Evolutionary conservation across 2,329 filamentous ascomycete genomes (phyloP).

Genomic region (Pyrenochaeta sp.): DNA sequence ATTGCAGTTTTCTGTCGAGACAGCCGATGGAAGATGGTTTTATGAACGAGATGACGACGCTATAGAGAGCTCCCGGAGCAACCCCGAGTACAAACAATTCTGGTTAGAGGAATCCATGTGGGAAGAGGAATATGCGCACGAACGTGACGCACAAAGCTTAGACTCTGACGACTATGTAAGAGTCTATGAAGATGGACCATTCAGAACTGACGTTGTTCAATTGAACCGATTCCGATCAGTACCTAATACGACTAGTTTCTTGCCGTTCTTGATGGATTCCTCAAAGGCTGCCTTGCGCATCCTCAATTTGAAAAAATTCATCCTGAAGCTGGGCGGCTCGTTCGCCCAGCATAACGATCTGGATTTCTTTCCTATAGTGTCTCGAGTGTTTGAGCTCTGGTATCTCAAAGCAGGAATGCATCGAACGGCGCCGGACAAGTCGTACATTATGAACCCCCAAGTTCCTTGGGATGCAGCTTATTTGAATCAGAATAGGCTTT

Average conservation of each 20-base stretch:
- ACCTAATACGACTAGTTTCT: slow-evolving; percentile 6
- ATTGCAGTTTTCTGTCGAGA: slow-evolving; percentile 14
- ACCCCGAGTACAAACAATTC: slow-evolving; percentile 1
- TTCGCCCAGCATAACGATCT: not conserved
- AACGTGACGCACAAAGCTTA: not conserved
- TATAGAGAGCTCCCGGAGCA: not conserved
- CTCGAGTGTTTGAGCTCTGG: slow-evolving; percentile 11
- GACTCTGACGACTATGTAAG: not conserved
- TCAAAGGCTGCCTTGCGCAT: not conserved
- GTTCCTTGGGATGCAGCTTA: slow-evolving; percentile 3
- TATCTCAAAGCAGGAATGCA: slow-evolving; percentile 8
- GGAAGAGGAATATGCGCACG: not conserved
- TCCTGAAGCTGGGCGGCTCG: not conserved
- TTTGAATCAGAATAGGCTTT: slow-evolving; percentile 3
- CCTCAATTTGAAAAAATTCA: slow-evolving; percentile 3
- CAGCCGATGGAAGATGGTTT: slow-evolving; percentile 17
- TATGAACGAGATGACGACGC: slow-evolving; percentile 8
- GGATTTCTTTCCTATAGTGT: not conserved
- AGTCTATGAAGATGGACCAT: slow-evolving; percentile 6
- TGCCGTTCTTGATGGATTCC: slow-evolving; percentile 6
- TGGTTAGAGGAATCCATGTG: not conserved
- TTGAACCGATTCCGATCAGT: not conserved
- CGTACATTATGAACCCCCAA: not conserved
- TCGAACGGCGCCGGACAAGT: not conserved
- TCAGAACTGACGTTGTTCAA: not conserved